Percentiles rank a stretch among this genome's conserved stretches.
Conservation (phyloP, 306 rosid species). For the Sechiopsis laciniata region DNA sequence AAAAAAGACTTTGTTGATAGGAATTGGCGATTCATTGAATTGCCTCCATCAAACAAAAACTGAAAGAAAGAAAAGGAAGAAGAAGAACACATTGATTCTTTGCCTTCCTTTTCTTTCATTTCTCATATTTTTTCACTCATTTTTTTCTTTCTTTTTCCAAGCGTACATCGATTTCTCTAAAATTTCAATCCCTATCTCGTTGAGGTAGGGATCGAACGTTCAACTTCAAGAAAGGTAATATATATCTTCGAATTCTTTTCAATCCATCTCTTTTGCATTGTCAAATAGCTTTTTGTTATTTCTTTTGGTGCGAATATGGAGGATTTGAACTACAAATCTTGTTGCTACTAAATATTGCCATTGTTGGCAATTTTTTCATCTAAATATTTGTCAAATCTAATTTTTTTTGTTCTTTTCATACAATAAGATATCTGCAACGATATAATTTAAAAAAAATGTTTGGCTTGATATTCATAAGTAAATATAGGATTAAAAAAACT, state of each 20-base stretch:
- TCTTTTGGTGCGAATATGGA: too few relatives aligned
- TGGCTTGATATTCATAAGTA: background rate
- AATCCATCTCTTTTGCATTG: background rate
- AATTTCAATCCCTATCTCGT: background rate
- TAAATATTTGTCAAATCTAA: background rate
- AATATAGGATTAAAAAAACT: background rate
- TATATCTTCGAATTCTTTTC: background rate
- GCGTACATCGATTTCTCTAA: background rate
- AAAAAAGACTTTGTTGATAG: background rate
- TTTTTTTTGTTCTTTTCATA: background rate
- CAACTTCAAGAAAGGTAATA: background rate
- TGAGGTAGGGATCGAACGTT: background rate
- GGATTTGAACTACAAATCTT: too few relatives aligned
- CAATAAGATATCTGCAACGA: too few relatives aligned
- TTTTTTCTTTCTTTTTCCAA: background rate
- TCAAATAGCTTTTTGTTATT: background rate
- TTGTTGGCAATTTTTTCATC: background rate
- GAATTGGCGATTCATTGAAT: background rate
- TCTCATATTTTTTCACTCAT: background rate
- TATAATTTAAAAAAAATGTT: background rate
- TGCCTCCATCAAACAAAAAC: conserved; percentile 11
- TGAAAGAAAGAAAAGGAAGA: background rate
- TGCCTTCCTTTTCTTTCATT: background rate
- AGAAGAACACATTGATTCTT: background rate
- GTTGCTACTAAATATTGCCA: too few relatives aligned